phyloP scores from a whole-genome alignment of 331 rosid species.

The Spiraea crenata region DNA sequence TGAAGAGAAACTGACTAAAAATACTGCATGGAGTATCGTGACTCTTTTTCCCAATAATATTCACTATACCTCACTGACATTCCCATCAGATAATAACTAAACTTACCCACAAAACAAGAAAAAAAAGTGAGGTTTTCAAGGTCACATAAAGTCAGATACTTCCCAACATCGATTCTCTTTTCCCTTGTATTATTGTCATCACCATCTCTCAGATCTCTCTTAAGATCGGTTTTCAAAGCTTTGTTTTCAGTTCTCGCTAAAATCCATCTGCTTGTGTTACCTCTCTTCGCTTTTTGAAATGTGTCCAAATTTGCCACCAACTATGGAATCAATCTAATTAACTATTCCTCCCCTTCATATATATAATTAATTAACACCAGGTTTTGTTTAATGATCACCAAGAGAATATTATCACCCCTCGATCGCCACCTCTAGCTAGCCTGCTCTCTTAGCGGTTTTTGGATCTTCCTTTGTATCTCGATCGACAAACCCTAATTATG shows the following conservation, averaged over 20 bases:
- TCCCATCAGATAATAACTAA: slow-evolving; percentile 55
- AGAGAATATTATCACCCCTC: slow-evolving; percentile 54
- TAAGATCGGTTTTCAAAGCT: slow-evolving; percentile 10
- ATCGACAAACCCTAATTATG: slow-evolving; percentile 14
- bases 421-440: slow-evolving; percentile 38
- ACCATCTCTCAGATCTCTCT: slow-evolving; percentile 41
- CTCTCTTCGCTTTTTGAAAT: slow-evolving; percentile 42
- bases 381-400: slow-evolving; percentile 25
- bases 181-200: slow-evolving; percentile 52
- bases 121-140: slow-evolving; percentile 42
- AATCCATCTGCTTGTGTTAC: slow-evolving; percentile 54
- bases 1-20: slow-evolving; percentile 37
- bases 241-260: slow-evolving; percentile 21
- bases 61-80: slow-evolving; percentile 66
- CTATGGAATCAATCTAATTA: slow-evolving; percentile 63
- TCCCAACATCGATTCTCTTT: slow-evolving; percentile 97
- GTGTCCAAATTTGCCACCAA: slow-evolving; percentile 91
- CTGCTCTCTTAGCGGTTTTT: slow-evolving; percentile 41
- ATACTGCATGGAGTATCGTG: slow-evolving; percentile 56
- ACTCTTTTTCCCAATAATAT: slow-evolving; percentile 44
- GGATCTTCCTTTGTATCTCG: slow-evolving; percentile 28
- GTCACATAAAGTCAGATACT: slow-evolving; percentile 75
- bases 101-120: slow-evolving; percentile 29
- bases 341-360: slow-evolving; percentile 28
- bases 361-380: slow-evolving; percentile 13